Evolutionary conservation across 768 basidiomycete species (phyloP).

Genomic region (Tulasnella sp.): DNA sequence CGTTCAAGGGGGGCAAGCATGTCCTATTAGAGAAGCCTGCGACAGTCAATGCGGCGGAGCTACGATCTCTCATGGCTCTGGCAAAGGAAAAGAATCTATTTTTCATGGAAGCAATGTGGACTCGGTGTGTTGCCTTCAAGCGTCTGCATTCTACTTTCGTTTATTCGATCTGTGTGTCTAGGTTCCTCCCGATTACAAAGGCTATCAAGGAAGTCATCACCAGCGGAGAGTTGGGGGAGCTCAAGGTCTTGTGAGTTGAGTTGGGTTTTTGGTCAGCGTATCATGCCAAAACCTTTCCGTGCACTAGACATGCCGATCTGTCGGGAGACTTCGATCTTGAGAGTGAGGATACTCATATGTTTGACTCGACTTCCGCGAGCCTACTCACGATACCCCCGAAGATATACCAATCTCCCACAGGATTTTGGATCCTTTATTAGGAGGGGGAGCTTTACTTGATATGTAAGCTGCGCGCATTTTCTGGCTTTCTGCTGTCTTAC

Average conservation of each 20-base stretch:
- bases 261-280: not conserved
- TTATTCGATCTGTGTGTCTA: too few relatives aligned
- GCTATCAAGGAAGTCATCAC: conserved; percentile 57
- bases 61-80: conserved; percentile 56
- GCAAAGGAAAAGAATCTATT: conserved; percentile 73
- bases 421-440: conserved; percentile 66
- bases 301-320: conserved; percentile 52
- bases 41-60: conserved; percentile 63
- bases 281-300: not conserved
- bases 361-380: not conserved
- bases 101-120: conserved; percentile 91
- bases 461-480: conserved; percentile 39
- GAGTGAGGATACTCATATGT: conserved; percentile 33
- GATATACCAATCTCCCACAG: conserved; percentile 59
- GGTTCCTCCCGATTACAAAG: conserved; percentile 53
- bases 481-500: not conserved
- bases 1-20: conserved; percentile 70
- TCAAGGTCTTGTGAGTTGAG: conserved; percentile 37
- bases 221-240: conserved; percentile 51
- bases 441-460: conserved; percentile 75
- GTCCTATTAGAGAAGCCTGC: conserved; percentile 86
- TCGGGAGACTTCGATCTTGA: conserved; percentile 57
- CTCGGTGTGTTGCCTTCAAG: conserved; percentile 30
- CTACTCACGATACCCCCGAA: conserved; percentile 24
- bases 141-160: too few relatives aligned